Base-by-base conservation (phyloP, 257 asterid genomes). In the Leptodermis oblonga region DNA sequence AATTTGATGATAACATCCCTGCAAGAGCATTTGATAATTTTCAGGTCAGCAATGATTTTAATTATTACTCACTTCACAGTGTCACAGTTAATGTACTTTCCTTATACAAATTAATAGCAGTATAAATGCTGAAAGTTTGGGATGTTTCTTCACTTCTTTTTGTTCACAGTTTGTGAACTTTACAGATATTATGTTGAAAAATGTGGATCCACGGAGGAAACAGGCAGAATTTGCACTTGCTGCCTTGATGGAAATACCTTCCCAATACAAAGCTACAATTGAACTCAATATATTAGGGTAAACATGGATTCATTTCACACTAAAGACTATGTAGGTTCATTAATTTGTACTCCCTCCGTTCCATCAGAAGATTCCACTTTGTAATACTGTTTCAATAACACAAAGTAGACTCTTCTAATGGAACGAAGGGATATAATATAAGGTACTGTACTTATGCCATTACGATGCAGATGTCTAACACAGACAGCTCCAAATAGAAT, bases 181-280 rank as follows among this genome's bases (percentile, higher is more conserved):
- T 61, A 92, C 95, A 42, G 96, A 92, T 62, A 86, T 90, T 51
- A 90, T 92, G 96, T 82, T 88, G 13, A 92, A 82, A 78, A 78
- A 83, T 70, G 66, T 81, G 78, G 85, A 82, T 65, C 78, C 73
- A 17, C 61, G 82, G 74, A 82, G 91, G 72, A 92, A 88, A 82
- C 88, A 92, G 79, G 82, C 97, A 13, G 98, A 92, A 78, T 92
- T 92, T 80, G 96, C 98, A 46, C 90, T 92, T 73, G 79, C 88
- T 23, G 96, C 98, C 52, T 83, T 92, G 72, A 92, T 92, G 98
- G 98, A 92, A 77, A 90, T 92, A 81, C 98, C 98, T 23, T 46
- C 90, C 72, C 98, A 92, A 78, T 92, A 92, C 73, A 86, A 85
- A 82, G 98, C 98, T 10, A 92, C 98, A n/a, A 78, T 90, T 31